These are phyloP conservation scores for Keithomyces neogunnii DNA, from an alignment of 2,329 filamentous ascomycete species.

Conservation along the genomic window DNA sequence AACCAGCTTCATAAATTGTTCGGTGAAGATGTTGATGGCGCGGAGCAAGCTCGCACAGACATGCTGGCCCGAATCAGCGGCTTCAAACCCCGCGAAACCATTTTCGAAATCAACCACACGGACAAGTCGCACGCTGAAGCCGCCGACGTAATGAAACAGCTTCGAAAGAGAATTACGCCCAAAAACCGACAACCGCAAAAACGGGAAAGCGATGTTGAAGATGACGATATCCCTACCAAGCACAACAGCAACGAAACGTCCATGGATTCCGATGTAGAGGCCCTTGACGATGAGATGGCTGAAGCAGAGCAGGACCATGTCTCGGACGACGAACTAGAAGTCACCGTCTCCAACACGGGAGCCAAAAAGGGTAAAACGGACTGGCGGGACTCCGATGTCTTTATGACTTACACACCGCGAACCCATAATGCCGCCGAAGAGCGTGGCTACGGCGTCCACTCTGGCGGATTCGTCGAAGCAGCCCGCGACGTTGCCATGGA, in stretches of 20 bases:
- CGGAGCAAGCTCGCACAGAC: conserved; percentile 65
- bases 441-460: conserved; percentile 86
- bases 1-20: conserved; percentile 75
- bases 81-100: conserved; percentile 84
- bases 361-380: conserved; percentile 45
- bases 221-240: conserved; percentile 13
- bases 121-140: conserved; percentile 58
- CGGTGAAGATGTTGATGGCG: conserved; percentile 54
- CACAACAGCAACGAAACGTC: not conserved
- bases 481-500: conserved; percentile 90
- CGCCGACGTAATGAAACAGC: conserved; percentile 66
- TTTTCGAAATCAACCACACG: conserved; percentile 85
- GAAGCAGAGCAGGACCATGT: conserved; percentile 42
- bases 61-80: conserved; percentile 86
- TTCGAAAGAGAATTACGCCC: conserved; percentile 60
- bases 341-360: conserved; percentile 57
- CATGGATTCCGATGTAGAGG: conserved; percentile 13
- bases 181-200: conserved; percentile 36
- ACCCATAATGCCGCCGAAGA: conserved; percentile 77
- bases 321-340: conserved; percentile 55
- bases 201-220: conserved; percentile 21
- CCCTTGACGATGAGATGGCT: conserved; percentile 12
- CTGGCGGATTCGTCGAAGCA: conserved; percentile 76
- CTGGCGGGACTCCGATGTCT: conserved; percentile 80
- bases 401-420: conserved; percentile 92